Evolutionary conservation across 768 basidiomycete species (phyloP), one percentile per base, ranked within the genome.

Genomic region (Glaciozyma martinii): DNA sequence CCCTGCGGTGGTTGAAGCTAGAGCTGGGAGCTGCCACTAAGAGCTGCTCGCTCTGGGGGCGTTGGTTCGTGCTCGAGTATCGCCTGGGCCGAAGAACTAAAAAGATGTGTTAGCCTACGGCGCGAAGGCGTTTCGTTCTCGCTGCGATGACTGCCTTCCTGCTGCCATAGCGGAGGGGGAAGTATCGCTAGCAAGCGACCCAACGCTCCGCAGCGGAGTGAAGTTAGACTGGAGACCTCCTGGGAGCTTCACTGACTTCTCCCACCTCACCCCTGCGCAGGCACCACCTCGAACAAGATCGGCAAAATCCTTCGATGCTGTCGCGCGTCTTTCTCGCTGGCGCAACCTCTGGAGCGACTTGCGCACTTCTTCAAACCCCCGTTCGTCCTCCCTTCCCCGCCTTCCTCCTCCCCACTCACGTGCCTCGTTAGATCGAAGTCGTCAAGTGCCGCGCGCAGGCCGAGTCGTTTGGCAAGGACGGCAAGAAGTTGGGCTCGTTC

Each of bases 381-480:
- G 69, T 70, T 23, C 25, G 69, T 59, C 25, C 25, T 5, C n/a
- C 3, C 54, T 56, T 3, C 32, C 30, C 42, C 33, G 16, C 23
- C 3, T 18, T 42, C 46, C 46, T 43, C 25, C 25, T n/a, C 30
- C 57, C 37, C n/a, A 25, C 3, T 7, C 21, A 8, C 27, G 16
- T 25, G 19, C 21, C 15, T 29, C n/a, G 7, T 19, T 62, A 67
- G 66, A 68, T 71, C 53, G 70, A 71, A 54, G 70, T 71, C 12
- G 66, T 71, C 32, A 71, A 71, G 37, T 68, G 66, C 18, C 64
- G 70, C 27, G 70, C 70, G 16, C 70, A 71, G 43, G 66, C 62
- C 27, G 70, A 71, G 46, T 50, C 59, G 1, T 12, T 37, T 5
- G 37, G 47, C 13, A 30, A 54, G 27, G 52, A 56, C 15, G 61